Evolutionary conservation across 306 rosid species (phyloP), one percentile per base, ranked within the genome.

Genomic region (Urtica urens): DNA sequence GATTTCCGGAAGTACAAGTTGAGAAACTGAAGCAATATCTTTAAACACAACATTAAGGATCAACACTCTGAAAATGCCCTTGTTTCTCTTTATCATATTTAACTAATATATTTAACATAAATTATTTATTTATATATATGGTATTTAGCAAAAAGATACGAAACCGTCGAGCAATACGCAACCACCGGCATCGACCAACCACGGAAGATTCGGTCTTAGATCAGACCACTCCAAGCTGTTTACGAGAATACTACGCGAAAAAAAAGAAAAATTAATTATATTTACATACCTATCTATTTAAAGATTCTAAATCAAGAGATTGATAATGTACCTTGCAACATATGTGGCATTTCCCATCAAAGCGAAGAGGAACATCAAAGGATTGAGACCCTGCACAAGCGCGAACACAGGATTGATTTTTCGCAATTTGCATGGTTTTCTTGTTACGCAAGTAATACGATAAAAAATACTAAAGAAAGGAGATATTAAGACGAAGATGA

Each of bases 121-220:
- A 41, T 41, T 19, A 6, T n/a, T 14, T 31, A 31, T 31, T 31
- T 31, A 2, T 39, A 12, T 39, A 39, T 15, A 13, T 25, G 20
- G 13, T 23, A 35, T 8, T 30, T 18, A 38, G 7, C 51, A 51
- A 2, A 73, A 75, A 94, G 96, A 82, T 87, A 87, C 94, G 5
- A 79, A 71, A 62, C 40, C 35, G 61, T 87, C 96, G 24, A 87
- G 94, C 44, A 87, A 53, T 61, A 87, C 76, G 28, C 96, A 87
- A 63, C 92, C 94, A 67, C 63, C 73, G 11, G 96, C 92, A 53
- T 87, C 96, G 49, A 77, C 96, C 13, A 86, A 77, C 96, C 96
- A 86, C 1, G 94, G 83, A n/a, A 86, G 69, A 72, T 86, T 86
- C 15, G 96, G 86, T 55, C 31, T 23, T 67, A 87, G 41, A 59